These are phyloP conservation scores for Nothophytophthora sp. DNA, from an alignment of 352 stramenopile species.

Conservation along the genomic window DNA sequence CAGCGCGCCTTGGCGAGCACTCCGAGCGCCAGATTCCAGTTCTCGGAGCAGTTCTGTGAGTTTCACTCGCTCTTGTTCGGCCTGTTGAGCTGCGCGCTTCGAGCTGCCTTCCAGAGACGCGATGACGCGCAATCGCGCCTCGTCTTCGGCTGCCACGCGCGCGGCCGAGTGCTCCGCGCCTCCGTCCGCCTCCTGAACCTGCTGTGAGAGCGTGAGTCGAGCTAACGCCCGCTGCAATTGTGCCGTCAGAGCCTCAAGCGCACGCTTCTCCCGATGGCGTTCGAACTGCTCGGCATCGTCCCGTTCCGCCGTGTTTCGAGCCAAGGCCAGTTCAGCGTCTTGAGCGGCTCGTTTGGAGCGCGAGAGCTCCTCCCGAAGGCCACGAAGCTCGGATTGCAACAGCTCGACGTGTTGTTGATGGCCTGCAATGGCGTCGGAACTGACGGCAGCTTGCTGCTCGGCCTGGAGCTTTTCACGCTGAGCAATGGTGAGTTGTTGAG, in stretches of 20 bases:
- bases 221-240: constrained; percentile 58
- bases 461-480: constrained; percentile 22
- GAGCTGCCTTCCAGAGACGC: constrained; percentile 61
- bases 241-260: constrained; percentile 48
- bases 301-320: constrained; percentile 21
- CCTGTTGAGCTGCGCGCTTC: constrained; percentile 46
- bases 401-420: constrained; percentile 18
- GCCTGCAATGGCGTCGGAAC: constrained; percentile 13
- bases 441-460: constrained; percentile 11
- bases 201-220: constrained; percentile 49
- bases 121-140: constrained; percentile 62
- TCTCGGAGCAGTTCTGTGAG: constrained; percentile 47
- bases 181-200: constrained; percentile 38
- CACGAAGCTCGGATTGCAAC: constrained; percentile 14
- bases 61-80: constrained; percentile 63
- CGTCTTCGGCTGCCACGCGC: constrained; percentile 40
- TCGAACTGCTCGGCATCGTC: constrained; percentile 42
- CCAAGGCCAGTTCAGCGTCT: constrained; percentile 17
- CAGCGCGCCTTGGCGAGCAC: constrained; percentile 54
- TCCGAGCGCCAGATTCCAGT: constrained; percentile 54
- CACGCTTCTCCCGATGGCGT: constrained; percentile 37
- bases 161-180: constrained; percentile 31
- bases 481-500: constrained; percentile 29
- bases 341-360: constrained; percentile 19
- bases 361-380: constrained; percentile 19